phyloP scores from a whole-genome alignment of 1,139 yeast species.

The Sugiyamaella japonica region DNA sequence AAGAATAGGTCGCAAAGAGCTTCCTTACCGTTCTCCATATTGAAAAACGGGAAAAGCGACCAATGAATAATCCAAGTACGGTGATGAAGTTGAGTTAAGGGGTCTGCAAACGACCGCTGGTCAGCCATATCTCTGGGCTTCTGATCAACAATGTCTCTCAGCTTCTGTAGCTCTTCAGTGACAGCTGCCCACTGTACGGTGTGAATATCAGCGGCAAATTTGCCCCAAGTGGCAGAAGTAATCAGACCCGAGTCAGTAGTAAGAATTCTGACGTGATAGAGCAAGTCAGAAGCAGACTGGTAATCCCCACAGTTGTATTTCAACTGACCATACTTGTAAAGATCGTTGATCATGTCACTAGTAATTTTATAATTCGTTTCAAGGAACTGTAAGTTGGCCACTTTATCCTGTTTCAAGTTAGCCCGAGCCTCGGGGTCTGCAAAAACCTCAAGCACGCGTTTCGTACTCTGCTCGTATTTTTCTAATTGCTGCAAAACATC shows the following conservation, averaged over 20 bases:
- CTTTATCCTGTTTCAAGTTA: constrained; percentile 55
- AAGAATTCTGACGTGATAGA: constrained; percentile 55
- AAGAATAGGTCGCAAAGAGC: constrained; percentile 55
- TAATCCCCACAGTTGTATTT: constrained; percentile 63
- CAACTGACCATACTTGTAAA: constrained; percentile 58
- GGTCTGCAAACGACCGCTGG: constrained; percentile 52
- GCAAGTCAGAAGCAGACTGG: constrained; percentile 55
- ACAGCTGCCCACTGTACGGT: constrained; percentile 54
- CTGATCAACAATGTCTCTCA: constrained; percentile 56
- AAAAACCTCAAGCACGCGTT: constrained; percentile 49
- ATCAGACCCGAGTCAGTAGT: constrained; percentile 52
- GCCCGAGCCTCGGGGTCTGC: constrained; percentile 49
- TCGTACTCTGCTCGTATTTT: constrained; percentile 47
- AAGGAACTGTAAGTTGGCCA: constrained; percentile 50
- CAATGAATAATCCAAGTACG: constrained; percentile 68
- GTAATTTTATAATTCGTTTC: constrained; percentile 48
- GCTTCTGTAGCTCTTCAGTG: constrained; percentile 50
- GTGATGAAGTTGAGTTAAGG: constrained; percentile 57
- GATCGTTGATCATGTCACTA: constrained; percentile 50
- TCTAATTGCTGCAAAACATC: constrained; percentile 44
- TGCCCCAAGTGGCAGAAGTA: constrained; percentile 64
- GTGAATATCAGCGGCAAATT: constrained; percentile 57
- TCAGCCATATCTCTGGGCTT: constrained; percentile 58
- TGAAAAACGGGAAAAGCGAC: constrained; percentile 61
- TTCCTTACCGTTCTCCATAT: constrained; percentile 49